Evolutionary conservation across 257 asterid genomes (phyloP), one percentile per base, ranked within the genome.

Genomic region (Gentiana dahurica): DNA sequence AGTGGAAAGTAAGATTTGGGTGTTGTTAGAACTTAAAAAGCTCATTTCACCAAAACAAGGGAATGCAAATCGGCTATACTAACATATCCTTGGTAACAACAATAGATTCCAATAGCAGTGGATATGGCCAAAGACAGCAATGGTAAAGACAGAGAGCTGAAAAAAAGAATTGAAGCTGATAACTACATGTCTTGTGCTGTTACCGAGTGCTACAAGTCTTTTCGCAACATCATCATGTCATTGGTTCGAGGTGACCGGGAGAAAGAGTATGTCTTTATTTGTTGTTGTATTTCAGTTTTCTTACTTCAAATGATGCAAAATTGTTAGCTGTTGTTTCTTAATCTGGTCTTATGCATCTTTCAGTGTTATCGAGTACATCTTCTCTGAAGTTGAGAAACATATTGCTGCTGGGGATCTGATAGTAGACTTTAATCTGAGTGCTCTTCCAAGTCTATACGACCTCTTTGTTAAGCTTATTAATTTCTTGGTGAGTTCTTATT

Each of bases 111-210:
- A 8, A 92, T 92, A 59, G 98, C 98, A 48, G 88, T 92, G 67
- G 98, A 92, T 75, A 92, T 92, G 97, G 98, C 98, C 53, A 92
- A 92, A 76, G 97, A 92, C 60, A 92, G 97, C 73, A 85, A 80
- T 39, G 98, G 97, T 55, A 85, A 92, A 77, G 90, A 85, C 58
- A 77, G 82, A 54, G 98, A 92, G 67, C 80, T 92, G 74, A 81
- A 78, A 73, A 92, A 92, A 81, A 82, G 97, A 77, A 86, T 92
- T 34, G 84, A 65, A 58, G 70, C 82, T 36, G 97, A 88, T 62
- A 79, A 66, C 58, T 92, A 88, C 63, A 92, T 88, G 98, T 81
- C 90, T 63, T 81, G 88, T 64, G 93, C 98, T 77, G 95, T 92
- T 72, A 62, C 87, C 34, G 98, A 92, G 83, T 83, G 97, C 83